Conservation (phyloP, 352 stramenopile species). For the Nothophytophthora sp. region DNA sequence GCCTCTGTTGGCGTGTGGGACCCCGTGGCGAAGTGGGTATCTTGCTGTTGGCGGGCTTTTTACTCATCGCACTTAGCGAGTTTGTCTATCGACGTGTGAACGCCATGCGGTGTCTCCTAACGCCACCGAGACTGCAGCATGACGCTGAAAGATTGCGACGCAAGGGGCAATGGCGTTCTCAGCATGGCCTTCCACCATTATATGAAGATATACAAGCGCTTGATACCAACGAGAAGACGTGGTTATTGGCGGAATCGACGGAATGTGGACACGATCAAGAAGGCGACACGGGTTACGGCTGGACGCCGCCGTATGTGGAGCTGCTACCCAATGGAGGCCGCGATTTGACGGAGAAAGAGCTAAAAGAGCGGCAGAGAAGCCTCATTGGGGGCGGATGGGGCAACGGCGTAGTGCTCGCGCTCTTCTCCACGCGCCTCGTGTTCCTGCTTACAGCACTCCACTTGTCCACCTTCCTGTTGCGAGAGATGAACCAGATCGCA, state of each 20-base stretch:
- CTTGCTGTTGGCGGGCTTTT: slow-evolving; percentile 36
- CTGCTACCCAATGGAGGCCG: slow-evolving; percentile 33
- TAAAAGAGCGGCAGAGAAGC: slow-evolving; percentile 38
- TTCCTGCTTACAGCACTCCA: slow-evolving; percentile 79
- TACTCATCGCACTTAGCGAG: slow-evolving; percentile 49
- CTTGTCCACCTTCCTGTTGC: slow-evolving; percentile 62
- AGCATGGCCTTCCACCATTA: slow-evolving; percentile 38
- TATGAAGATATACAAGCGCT: background rate
- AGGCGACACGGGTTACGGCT: slow-evolving; percentile 14
- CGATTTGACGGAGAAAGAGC: slow-evolving; percentile 40
- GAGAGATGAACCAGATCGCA: slow-evolving; percentile 43
- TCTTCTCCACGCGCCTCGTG: slow-evolving; percentile 70
- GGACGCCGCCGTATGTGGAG: slow-evolving; percentile 53
- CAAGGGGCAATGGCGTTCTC: slow-evolving; percentile 54
- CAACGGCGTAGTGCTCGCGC: slow-evolving; percentile 58
- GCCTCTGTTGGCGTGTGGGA: slow-evolving; percentile 45
- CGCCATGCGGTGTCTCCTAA: slow-evolving; percentile 53
- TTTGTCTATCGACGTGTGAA: slow-evolving; percentile 49
- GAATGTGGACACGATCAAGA: slow-evolving; percentile 33
- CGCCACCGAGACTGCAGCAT: slow-evolving; percentile 48
- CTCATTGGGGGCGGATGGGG: slow-evolving; percentile 40
- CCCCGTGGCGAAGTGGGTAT: slow-evolving; percentile 40
- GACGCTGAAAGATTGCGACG: slow-evolving; percentile 61
- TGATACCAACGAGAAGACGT: slow-evolving; percentile 44
- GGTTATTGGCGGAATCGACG: slow-evolving; percentile 30